Evolutionary conservation across 176 grass and related monocot genomes (phyloP).

Genomic region (Carex myosuroides): DNA sequence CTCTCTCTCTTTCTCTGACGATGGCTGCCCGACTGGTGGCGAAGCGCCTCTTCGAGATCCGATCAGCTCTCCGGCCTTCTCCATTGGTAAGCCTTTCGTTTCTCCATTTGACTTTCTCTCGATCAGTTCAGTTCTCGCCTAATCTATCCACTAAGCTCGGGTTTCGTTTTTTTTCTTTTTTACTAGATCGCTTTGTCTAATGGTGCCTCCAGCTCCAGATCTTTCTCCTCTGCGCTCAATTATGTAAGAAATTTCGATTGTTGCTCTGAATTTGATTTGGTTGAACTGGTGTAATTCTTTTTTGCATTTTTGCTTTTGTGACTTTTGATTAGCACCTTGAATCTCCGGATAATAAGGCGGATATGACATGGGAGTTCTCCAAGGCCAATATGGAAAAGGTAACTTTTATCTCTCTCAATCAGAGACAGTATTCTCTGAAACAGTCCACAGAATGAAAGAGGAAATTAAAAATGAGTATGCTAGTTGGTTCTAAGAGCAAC

Average conservation of each 20-base stretch:
- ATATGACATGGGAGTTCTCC: conserved; percentile 65
- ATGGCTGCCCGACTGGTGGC: conserved; percentile 24
- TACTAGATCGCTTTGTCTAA: not conserved
- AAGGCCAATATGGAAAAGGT: conserved; percentile 77
- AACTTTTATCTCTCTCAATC: not conserved
- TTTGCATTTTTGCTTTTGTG: conserved; percentile 11
- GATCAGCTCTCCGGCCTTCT: not conserved
- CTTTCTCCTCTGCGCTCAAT: conserved; percentile 52
- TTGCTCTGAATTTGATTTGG: conserved; percentile 25
- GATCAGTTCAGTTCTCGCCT: not conserved
- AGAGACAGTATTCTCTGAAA: not conserved
- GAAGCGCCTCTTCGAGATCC: conserved; percentile 10
- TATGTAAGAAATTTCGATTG: conserved; percentile 53
- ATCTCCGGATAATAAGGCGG: conserved; percentile 75
- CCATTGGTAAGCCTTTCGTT: conserved; percentile 15
- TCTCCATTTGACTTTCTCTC: not conserved
- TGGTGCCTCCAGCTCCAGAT: conserved; percentile 20
- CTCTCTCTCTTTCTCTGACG: not conserved
- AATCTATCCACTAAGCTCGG: not conserved
- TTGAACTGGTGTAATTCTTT: conserved; percentile 26
- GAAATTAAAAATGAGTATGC: too few species aligned
- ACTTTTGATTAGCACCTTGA: conserved; percentile 71
- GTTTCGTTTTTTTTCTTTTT: not conserved
- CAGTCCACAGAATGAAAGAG: too few species aligned
- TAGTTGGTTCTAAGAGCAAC: too few species aligned